phyloP scores from a whole-genome alignment of 345 rosid genomes.

The Camelina sativa region DNA sequence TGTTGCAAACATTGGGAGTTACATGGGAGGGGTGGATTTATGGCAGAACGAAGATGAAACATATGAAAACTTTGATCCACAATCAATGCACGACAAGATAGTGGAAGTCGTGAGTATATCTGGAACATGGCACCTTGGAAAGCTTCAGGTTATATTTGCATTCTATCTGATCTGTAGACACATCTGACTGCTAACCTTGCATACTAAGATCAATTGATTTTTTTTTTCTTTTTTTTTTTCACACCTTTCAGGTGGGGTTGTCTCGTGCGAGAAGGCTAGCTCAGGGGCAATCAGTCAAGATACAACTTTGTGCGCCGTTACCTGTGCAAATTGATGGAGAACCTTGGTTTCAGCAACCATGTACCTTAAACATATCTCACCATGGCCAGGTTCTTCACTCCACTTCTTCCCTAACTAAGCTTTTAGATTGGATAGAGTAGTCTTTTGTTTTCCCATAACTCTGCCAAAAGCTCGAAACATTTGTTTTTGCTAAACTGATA shows the following conservation, averaged over 20 bases:
- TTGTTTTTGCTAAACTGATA: background rate
- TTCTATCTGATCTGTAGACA: constrained; percentile 3
- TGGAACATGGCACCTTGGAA: constrained; percentile 97
- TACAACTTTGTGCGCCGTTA: constrained; percentile 75
- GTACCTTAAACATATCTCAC: constrained; percentile 79
- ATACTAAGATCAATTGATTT: background rate
- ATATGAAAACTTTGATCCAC: constrained; percentile 77
- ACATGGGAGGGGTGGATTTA: constrained; percentile 94
- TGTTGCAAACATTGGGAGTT: constrained; percentile 92
- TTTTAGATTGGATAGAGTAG: background rate
- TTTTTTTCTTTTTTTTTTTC: background rate
- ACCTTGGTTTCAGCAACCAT: constrained; percentile 91
- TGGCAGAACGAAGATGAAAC: constrained; percentile 93
- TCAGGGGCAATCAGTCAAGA: constrained; percentile 89
- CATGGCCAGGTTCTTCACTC: constrained; percentile 76
- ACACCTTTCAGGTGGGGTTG: constrained; percentile 72
- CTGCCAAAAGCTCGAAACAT: background rate
- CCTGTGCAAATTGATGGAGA: constrained; percentile 98
- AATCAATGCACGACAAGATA: constrained; percentile 88
- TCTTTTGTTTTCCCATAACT: background rate
- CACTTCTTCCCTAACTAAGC: background rate
- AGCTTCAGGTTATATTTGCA: constrained; percentile 53
- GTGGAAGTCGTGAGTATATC: constrained; percentile 90
- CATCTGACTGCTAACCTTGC: background rate
- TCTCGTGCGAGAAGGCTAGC: constrained; percentile 96